Conservation (phyloP, 345 rosid species). For the Physaria fendleri region DNA sequence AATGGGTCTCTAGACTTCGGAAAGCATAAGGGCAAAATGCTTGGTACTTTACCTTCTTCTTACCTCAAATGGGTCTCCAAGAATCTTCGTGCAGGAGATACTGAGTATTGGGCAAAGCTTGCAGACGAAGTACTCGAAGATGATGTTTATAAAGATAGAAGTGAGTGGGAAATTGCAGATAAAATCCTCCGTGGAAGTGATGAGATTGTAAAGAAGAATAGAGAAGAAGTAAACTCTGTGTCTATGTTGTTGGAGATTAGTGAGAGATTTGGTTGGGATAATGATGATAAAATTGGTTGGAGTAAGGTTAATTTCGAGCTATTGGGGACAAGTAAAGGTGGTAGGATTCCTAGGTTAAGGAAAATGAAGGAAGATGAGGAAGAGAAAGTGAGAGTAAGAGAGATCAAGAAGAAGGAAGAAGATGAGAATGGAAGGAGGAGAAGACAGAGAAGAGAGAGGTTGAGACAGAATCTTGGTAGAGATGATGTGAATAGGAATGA, state of each 20-base stretch:
- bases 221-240: conserved; percentile 31
- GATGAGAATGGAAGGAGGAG: conserved; percentile 24
- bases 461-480: conserved; percentile 22
- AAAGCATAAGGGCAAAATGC: conserved; percentile 73
- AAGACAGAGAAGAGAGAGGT: conserved; percentile 34
- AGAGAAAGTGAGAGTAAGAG: conserved; percentile 4
- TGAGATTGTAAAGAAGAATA: conserved; percentile 7
- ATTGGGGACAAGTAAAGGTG: conserved; percentile 68
- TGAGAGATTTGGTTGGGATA: conserved; percentile 82
- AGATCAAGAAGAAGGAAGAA: conserved; percentile 15
- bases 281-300: conserved; percentile 67
- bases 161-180: conserved; percentile 80
- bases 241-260: conserved; percentile 60
- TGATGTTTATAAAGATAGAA: conserved; percentile 56
- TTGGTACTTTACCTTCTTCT: conserved; percentile 66
- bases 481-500: conserved; percentile 20
- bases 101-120: conserved; percentile 60
- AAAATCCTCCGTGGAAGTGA: conserved; percentile 40
- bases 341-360: conserved; percentile 56
- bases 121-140: conserved; percentile 71
- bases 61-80: conserved; percentile 76
- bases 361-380: background rate
- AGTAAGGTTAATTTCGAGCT: conserved; percentile 55
- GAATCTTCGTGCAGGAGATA: conserved; percentile 58
- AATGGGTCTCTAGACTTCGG: conserved; percentile 86